Evolutionary conservation across 805 yeast genomes (phyloP).

Genomic region (Suhomyces pyralidae): DNA sequence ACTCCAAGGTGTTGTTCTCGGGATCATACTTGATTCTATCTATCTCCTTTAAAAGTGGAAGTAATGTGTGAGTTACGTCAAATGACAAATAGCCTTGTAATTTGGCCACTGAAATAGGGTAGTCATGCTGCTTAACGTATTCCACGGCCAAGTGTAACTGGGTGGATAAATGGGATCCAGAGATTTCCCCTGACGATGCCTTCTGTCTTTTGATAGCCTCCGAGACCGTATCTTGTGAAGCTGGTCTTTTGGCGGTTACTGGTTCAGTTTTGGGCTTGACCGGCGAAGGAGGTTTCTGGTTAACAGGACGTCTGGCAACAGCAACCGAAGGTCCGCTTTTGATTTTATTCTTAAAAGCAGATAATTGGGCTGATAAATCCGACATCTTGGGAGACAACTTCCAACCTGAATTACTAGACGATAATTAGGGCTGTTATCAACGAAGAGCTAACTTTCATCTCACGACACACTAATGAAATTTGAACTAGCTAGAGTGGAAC

Average conservation of each 20-base stretch:
- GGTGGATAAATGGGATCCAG: conserved; percentile 74
- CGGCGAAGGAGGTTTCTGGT: conserved; percentile 14
- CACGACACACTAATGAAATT: neutral
- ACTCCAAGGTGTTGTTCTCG: conserved; percentile 65
- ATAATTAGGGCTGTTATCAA: neutral
- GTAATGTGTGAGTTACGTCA: conserved; percentile 57
- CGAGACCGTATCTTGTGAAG: conserved; percentile 20
- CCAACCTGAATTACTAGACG: neutral
- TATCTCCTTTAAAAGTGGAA: conserved; percentile 69
- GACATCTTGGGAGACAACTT: conserved; percentile 14
- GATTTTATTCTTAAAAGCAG: conserved; percentile 45
- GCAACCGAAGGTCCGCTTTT: conserved; percentile 44
- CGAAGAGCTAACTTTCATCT: neutral
- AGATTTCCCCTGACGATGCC: conserved; percentile 23
- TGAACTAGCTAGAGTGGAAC: neutral
- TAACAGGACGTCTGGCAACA: conserved; percentile 27
- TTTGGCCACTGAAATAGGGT: conserved; percentile 64
- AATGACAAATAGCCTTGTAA: conserved; percentile 65
- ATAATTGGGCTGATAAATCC: conserved; percentile 42
- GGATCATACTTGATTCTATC: conserved; percentile 74
- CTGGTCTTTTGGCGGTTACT: conserved; percentile 13
- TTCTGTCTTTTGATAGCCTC: conserved; percentile 38
- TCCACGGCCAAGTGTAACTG: conserved; percentile 90
- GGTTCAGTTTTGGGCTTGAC: conserved; percentile 1
- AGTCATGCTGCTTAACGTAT: conserved; percentile 69